A percentile compares a stretch with the other conserved stretches of the same genome.
Conservation (phyloP, 2,329 filamentous ascomycete species). For the Colletotrichum gloeosporioides region DNA sequence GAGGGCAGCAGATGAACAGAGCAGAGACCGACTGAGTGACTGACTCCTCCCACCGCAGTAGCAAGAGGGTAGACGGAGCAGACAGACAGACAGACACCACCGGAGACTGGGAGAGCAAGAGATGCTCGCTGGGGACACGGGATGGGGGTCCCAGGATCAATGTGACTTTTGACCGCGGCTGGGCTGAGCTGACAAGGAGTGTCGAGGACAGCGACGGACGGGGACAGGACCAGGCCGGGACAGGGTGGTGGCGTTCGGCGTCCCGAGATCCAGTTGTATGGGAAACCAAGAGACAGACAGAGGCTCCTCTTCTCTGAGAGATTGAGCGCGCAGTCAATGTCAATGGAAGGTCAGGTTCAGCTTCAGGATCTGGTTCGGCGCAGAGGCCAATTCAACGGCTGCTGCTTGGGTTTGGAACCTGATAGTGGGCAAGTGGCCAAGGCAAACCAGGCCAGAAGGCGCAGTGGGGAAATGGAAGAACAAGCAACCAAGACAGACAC, state of each 20-base stretch:
- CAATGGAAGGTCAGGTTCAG: not conserved
- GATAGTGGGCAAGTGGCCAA: not conserved
- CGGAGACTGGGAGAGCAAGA: not conserved
- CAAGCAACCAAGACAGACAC: not conserved
- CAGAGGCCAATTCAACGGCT: not conserved
- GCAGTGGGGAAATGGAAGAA: not conserved
- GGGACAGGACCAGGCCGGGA: not conserved
- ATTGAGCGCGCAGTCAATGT: not conserved
- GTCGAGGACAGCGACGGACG: not conserved
- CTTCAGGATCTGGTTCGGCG: not conserved
- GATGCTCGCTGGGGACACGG: not conserved
- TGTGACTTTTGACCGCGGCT: not conserved
- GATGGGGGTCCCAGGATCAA: not conserved
- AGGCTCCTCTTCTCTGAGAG: not conserved
- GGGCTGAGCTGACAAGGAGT: conserved; percentile 11
- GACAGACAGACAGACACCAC: not conserved
- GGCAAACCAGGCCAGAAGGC: not conserved
- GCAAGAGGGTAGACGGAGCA: not conserved
- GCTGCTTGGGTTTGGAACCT: not conserved
- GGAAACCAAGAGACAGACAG: not conserved
- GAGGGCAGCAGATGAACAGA: not conserved
- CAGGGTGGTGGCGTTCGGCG: conserved; percentile 16
- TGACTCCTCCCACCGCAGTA: not conserved
- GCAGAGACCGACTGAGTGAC: not conserved
- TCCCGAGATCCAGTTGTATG: conserved; percentile 1